Conservation (phyloP, 345 rosid genomes). For the Salix arbutifolia region DNA sequence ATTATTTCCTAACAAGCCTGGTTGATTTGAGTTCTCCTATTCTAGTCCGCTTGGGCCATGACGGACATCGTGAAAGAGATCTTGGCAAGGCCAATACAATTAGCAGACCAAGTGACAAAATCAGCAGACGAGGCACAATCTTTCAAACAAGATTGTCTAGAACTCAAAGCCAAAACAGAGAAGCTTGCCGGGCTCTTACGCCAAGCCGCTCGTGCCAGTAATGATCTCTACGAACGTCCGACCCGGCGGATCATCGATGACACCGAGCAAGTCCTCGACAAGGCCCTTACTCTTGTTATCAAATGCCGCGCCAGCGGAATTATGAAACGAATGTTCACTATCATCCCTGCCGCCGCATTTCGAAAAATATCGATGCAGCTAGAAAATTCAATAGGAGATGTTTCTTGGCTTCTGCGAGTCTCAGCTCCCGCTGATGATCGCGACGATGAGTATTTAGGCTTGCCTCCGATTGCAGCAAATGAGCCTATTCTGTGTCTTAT, state of each 20-base stretch:
- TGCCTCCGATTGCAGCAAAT: slow-evolving; percentile 93
- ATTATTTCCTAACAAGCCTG: not conserved
- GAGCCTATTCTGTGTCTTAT: slow-evolving; percentile 84
- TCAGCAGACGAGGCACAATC: slow-evolving; percentile 78
- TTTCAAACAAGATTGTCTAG: slow-evolving; percentile 78
- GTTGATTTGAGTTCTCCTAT: not conserved
- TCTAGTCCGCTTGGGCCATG: slow-evolving; percentile 36
- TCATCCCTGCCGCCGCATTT: slow-evolving; percentile 77
- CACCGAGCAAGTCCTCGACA: slow-evolving; percentile 80
- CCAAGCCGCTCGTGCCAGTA: slow-evolving; percentile 85
- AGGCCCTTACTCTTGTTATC: slow-evolving; percentile 60
- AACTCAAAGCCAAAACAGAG: slow-evolving; percentile 77
- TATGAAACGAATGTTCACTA: slow-evolving; percentile 76
- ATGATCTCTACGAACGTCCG: slow-evolving; percentile 92
- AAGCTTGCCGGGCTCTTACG: slow-evolving; percentile 78
- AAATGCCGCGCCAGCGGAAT: slow-evolving; percentile 75
- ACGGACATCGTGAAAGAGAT: slow-evolving; percentile 82
- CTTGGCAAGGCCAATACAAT: slow-evolving; percentile 73
- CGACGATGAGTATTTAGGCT: slow-evolving; percentile 65
- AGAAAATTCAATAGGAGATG: slow-evolving; percentile 88
- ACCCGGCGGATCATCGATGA: slow-evolving; percentile 88
- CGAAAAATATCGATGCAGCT: slow-evolving; percentile 71
- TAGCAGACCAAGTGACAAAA: slow-evolving; percentile 78
- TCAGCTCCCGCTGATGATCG: slow-evolving; percentile 72
- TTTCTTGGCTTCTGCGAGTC: slow-evolving; percentile 91